These are phyloP conservation scores for Pholiota microspora DNA, from an alignment of 768 basidiomycete species.

Conservation along the genomic window DNA sequence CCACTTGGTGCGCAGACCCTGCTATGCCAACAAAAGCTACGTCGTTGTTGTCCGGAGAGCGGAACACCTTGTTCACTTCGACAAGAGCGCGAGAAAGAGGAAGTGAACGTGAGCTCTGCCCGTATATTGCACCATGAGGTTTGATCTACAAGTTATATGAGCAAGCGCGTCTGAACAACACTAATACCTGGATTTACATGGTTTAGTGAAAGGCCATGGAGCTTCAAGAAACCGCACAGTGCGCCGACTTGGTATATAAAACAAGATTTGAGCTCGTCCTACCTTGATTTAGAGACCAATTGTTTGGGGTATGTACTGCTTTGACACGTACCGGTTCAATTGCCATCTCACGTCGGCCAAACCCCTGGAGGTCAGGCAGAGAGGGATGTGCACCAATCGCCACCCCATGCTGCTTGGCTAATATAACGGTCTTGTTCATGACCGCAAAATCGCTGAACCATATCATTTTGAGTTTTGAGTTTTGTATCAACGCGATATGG, in stretches of 20 bases:
- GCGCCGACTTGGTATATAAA: constrained; percentile 73
- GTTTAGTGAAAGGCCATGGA: constrained; percentile 49
- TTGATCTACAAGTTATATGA: constrained; percentile 40
- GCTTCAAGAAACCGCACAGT: constrained; percentile 54
- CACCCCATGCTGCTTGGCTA: constrained; percentile 56
- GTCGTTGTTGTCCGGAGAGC: constrained; percentile 22
- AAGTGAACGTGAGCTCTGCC: constrained; percentile 54
- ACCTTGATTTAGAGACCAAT: not conserved
- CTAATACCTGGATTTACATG: constrained; percentile 41
- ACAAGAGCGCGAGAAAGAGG: constrained; percentile 55
- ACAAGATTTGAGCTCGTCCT: constrained; percentile 56
- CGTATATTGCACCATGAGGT: constrained; percentile 62
- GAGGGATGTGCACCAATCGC: constrained; percentile 68
- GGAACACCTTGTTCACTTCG: constrained; percentile 51
- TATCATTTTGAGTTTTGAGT: too few species aligned
- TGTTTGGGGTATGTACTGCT: not conserved
- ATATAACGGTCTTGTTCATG: constrained; percentile 59
- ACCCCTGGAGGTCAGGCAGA: constrained; percentile 62
- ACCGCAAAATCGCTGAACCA: constrained; percentile 53
- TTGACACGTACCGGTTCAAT: constrained; percentile 58
- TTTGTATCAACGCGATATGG: too few species aligned
- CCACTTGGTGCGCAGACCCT: constrained; percentile 59
- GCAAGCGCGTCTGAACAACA: not conserved
- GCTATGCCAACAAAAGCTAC: constrained; percentile 64
- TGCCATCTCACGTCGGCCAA: constrained; percentile 63